Conservation (phyloP, 2,329 filamentous ascomycete genomes). For the Hymenoscyphus albidus region DNA sequence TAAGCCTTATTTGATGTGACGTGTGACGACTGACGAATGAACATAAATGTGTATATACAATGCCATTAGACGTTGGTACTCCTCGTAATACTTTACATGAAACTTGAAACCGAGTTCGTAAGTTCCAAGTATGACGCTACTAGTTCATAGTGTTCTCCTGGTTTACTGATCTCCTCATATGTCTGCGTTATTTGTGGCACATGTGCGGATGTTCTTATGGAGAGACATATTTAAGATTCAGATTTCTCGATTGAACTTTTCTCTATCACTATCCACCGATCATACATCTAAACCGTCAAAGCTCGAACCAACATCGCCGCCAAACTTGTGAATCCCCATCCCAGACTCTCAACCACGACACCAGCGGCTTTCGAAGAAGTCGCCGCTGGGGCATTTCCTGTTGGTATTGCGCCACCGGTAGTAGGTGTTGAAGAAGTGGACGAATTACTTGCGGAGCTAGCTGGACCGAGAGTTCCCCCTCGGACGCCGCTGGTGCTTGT, state of each 20-base stretch:
- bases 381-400: neutral
- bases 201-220: neutral
- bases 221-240: neutral
- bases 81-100: neutral
- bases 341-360: neutral
- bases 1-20: too few relatives aligned
- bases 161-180: neutral
- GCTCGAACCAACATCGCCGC: neutral
- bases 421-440: neutral
- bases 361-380: neutral
- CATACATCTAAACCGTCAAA: neutral
- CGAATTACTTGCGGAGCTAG: neutral
- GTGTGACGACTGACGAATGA: too few relatives aligned
- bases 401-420: neutral
- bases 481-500: neutral
- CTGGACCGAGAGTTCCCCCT: conserved; percentile 1
- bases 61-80: too few relatives aligned
- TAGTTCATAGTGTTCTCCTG: neutral
- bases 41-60: too few relatives aligned
- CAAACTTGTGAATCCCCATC: neutral
- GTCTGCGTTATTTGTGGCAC: neutral
- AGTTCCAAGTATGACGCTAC: too few relatives aligned
- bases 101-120: neutral
- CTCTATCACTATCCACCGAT: neutral
- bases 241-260: neutral